A percentile compares a stretch with the other conserved stretches of the same genome.
These are phyloP conservation scores for Leptodermis oblonga DNA, from an alignment of 257 asterid genomes.

Conservation along the genomic window DNA sequence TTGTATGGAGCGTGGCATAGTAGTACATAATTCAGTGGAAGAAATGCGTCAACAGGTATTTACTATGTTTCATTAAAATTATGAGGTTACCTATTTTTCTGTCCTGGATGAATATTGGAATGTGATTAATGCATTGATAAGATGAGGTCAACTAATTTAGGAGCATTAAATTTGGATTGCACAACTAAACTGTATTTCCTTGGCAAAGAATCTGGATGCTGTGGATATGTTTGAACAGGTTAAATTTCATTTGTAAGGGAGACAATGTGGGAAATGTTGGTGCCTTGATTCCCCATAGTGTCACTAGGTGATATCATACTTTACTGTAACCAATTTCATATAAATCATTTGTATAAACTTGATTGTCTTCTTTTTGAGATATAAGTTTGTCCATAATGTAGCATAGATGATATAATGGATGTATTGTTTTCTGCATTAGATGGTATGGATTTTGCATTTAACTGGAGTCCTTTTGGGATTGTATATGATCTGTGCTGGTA, in stretches of 20 bases:
- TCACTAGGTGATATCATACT: not conserved
- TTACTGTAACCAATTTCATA: not conserved
- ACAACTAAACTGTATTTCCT: not conserved
- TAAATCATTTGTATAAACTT: not conserved
- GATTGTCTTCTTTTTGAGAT: not conserved
- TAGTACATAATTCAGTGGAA: constrained; percentile 69
- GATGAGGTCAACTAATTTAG: not conserved
- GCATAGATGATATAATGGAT: not conserved
- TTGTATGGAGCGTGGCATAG: constrained; percentile 91
- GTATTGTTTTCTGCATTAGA: not conserved
- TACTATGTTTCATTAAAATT: not conserved
- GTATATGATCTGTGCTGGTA: no score
- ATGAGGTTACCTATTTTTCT: not conserved
- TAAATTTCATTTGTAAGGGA: not conserved
- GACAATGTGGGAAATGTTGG: not conserved
- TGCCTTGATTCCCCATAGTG: not conserved
- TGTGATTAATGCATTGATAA: not conserved
- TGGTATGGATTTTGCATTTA: not conserved
- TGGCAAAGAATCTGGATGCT: not conserved
- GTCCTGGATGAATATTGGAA: not conserved
- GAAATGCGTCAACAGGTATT: constrained; percentile 93
- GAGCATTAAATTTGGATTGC: not conserved
- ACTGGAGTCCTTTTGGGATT: not conserved
- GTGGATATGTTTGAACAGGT: not conserved
- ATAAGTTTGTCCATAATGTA: not conserved